Base-by-base conservation (phyloP, 1,139 yeast genomes). In the Diutina catenulata region DNA sequence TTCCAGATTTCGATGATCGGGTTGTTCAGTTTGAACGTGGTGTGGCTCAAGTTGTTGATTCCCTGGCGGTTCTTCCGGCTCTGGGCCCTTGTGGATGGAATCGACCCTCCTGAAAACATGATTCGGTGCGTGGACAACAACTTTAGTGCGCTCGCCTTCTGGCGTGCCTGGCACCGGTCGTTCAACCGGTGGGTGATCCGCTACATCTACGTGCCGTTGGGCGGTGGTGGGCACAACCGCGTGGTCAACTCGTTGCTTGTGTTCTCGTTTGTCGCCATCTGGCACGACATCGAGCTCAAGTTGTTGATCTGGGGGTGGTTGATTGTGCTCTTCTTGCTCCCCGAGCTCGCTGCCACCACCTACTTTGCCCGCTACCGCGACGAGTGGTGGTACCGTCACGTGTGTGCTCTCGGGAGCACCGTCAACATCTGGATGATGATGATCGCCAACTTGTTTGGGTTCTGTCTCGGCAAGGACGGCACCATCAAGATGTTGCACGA, bases 141-240 rank as follows among this genome's bases (percentile, higher is more conserved):
- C 57, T 91, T 80, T 55, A 81, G 94, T 20, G 93, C 96, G 0
- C 58, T 84, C 44, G 87, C 94, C 9, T 93, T 93, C 56, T 93
- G 99, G 99, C 72, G 98, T 52, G 94, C 96, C 2, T 93, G 99
- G 99, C 99, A 93, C 56, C 71, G 97, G 49, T 81, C 94, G 31
- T 93, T 67, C 60, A 88, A 91, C 59, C 72, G 83, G 47, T 93
- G 96, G 94, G 80, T 84, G 32, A 70, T 82, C 14, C 68, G 95
- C 44, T 78, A 78, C 49, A 71, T 91, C 36, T 91, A 91, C 50
- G 70, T 88, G 16, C 97, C 97, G 2, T 61, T 91, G 43, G 73
- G 73, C 5, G 97, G 97, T 4, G 45, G 43, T 7, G 47, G 47
- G 23, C 63, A 60, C 7, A 70, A 74, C 48, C 62, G 94, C 45